Percentiles rank a stretch among this genome's conserved stretches.
Evolutionary conservation across 2,329 filamentous ascomycete genomes (phyloP).

Genomic region (Talaromyces sp.): DNA sequence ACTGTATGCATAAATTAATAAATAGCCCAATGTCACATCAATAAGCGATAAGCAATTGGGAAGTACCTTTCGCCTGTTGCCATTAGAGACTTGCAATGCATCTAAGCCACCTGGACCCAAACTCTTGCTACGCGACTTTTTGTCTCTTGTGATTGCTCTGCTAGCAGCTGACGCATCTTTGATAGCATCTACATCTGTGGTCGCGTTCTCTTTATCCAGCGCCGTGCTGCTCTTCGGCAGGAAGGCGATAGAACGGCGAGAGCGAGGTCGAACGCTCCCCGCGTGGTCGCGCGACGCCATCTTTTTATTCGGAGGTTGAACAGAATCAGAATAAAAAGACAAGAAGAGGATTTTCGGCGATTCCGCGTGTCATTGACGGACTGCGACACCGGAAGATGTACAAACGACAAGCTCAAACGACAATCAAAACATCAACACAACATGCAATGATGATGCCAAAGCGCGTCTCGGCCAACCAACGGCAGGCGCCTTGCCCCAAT

Average conservation of each 20-base stretch:
- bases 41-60: background rate
- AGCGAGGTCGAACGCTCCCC: slow-evolving; percentile 30
- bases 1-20: slow-evolving; percentile 28
- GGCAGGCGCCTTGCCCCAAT: background rate
- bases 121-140: slow-evolving; percentile 88
- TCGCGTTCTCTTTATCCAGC: slow-evolving; percentile 73
- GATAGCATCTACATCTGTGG: slow-evolving; percentile 56
- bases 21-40: background rate
- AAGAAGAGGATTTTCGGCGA: background rate
- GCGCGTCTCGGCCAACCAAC: slow-evolving; percentile 24
- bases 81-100: slow-evolving; percentile 67
- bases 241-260: slow-evolving; percentile 69
- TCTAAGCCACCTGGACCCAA: slow-evolving; percentile 88
- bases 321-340: background rate
- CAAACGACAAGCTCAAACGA: background rate
- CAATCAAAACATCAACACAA: background rate
- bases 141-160: slow-evolving; percentile 40
- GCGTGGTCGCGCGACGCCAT: slow-evolving; percentile 35
- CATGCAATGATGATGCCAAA: slow-evolving; percentile 3
- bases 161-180: slow-evolving; percentile 20
- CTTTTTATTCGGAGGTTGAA: background rate
- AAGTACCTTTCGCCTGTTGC: slow-evolving; percentile 72
- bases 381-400: background rate
- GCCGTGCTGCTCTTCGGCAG: slow-evolving; percentile 44
- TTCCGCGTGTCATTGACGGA: background rate